Conservation (phyloP, 108 stramenopile species). For the Nitzschia putrida region DNA sequence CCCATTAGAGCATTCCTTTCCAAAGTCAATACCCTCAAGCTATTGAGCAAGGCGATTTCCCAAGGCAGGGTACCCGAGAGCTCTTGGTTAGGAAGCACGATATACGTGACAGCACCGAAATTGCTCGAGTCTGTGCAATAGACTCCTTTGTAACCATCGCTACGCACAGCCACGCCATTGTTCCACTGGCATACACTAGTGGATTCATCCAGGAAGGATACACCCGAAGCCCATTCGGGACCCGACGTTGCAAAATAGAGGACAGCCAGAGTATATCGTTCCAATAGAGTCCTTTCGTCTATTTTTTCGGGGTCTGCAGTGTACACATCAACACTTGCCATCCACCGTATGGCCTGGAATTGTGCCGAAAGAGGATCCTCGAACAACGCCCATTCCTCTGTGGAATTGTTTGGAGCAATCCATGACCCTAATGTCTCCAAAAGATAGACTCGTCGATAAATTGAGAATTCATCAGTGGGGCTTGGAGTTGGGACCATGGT, state of each 20-base stretch:
- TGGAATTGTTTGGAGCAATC: no score
- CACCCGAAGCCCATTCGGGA: neutral
- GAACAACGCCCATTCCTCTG: no score
- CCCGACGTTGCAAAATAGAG: constrained; percentile 5
- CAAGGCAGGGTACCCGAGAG: neutral
- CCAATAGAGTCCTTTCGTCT: neutral
- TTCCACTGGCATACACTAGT: constrained; percentile 4
- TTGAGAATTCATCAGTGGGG: no score
- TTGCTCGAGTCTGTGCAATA: neutral
- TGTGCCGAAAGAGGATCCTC: neutral
- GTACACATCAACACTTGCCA: constrained; percentile 1
- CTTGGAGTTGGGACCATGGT: no score
- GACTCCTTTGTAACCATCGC: neutral
- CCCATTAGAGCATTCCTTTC: constrained; percentile 22
- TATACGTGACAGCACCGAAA: neutral
- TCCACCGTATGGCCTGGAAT: constrained; percentile 3
- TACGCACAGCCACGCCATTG: neutral
- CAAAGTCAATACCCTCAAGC: no score
- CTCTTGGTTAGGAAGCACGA: neutral
- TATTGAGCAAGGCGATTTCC: constrained; percentile 16
- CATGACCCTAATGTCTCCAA: no score
- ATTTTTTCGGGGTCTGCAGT: neutral
- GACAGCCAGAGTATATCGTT: constrained; percentile 3
- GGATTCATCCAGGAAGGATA: neutral
- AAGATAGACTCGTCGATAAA: no score